Conservation (phyloP, 139 green algal genomes). For the Chlamydomonas incerta region DNA sequence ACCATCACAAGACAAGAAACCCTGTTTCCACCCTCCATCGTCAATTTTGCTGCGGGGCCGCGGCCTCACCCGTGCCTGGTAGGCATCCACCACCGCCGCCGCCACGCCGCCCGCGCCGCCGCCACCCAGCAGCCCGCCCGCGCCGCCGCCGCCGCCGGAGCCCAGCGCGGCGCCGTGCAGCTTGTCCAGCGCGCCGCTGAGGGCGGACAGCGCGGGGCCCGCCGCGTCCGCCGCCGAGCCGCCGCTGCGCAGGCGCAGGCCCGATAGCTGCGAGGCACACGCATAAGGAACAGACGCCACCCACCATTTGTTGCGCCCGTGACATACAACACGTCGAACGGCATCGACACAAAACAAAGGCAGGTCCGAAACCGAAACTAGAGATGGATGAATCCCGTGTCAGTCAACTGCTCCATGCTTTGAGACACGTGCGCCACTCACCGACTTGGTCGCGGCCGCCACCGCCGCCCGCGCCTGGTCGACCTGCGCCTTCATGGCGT, state of each 20-base stretch:
- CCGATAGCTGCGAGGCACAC: neutral
- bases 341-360: neutral
- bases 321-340: neutral
- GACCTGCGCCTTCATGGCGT: too few species aligned
- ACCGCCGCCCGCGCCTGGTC: too few species aligned
- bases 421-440: too few species aligned
- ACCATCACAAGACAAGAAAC: too few species aligned
- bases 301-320: neutral
- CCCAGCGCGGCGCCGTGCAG: neutral
- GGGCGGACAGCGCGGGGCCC: neutral
- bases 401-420: too few species aligned
- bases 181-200: neutral
- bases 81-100: neutral
- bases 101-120: too few species aligned
- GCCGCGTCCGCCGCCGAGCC: neutral
- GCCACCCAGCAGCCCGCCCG: neutral
- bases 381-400: neutral
- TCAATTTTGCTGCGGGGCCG: too few species aligned
- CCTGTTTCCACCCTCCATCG: too few species aligned
- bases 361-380: neutral
- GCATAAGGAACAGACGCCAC: neutral
- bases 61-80: neutral
- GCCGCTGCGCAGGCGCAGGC: neutral
- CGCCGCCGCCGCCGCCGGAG: too few species aligned
- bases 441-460: too few species aligned